phyloP scores from a whole-genome alignment of 1,284 basidiomycete species.

The Melampsora larici-populina region DNA sequence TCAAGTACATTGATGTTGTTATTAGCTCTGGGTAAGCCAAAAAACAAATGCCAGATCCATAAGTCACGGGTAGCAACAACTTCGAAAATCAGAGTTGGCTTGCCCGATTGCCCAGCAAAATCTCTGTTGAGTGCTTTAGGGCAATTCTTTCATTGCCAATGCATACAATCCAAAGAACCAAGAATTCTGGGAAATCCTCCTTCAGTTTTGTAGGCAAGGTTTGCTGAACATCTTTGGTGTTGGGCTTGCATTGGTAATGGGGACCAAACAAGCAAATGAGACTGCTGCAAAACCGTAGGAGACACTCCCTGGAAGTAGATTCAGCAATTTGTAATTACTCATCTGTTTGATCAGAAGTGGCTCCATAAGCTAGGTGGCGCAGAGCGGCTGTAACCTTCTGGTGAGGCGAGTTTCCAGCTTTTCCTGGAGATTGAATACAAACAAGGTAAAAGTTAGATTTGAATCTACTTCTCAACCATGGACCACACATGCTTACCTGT shows the following conservation, averaged over 20 bases:
- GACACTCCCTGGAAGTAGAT: slow-evolving; percentile 11
- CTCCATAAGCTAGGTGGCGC: no score
- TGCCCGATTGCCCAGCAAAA: no score
- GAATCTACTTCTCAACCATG: no score
- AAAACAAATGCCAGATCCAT: not conserved
- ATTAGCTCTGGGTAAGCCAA: not conserved
- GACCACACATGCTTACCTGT: not conserved
- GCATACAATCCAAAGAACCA: not conserved
- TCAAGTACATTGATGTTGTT: no score
- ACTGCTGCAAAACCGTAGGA: slow-evolving; percentile 19
- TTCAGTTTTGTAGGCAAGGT: not conserved
- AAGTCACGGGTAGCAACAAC: no score
- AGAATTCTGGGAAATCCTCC: not conserved
- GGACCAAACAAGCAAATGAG: not conserved
- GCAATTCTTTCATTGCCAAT: no score
- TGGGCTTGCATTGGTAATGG: slow-evolving; percentile 1
- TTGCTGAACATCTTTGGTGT: not conserved
- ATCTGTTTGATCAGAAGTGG: not conserved
- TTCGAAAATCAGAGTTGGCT: no score
- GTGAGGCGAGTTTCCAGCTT: not conserved
- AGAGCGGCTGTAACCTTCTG: slow-evolving; percentile 19
- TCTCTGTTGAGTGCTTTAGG: no score
- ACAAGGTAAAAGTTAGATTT: no score
- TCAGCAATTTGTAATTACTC: slow-evolving; percentile 17
- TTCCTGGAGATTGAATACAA: not conserved